Base-by-base conservation (phyloP, 345 rosid species). In the Geranium brycei region DNA sequence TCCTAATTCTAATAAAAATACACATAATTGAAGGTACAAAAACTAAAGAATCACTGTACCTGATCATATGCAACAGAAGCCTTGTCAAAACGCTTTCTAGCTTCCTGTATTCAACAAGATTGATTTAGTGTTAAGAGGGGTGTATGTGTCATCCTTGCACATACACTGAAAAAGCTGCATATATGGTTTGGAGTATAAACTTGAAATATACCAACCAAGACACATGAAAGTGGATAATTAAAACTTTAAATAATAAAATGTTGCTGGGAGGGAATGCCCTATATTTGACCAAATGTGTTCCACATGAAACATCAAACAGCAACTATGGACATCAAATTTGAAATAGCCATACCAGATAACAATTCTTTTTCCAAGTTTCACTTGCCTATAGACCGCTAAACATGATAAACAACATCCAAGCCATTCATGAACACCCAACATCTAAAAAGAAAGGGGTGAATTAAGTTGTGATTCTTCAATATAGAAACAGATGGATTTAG, bases 31-130 rank as follows among this genome's bases (percentile, higher is more conserved):
- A 35, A 4, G 5, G 41, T 35, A 35, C 5, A 4, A 35, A 35
- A 35, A 35, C 41, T 35, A 35, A 4, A 35, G 41, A 35, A 57
- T 47, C 1, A 17, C 63, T 57, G 64, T 58, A 91, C 99, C 99
- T 91, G 99, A 64, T 95, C 97, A 65, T 95, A 95, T 31, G 82
- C 73, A 71, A 95, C 84, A 70, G 91, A 80, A 68, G 96, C 91
- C 84, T 91, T 95, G 82, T 95, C 99, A 81, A 95, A 95, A 53
- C 84, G 83, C 76, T 87, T 95, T 69, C 95, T 83, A 31, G 93
- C 97, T 88, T 95, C 99, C 97, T 95, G 85, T 77, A 71, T 61
- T 57, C 76, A 78, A 66, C 61, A 66, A 62, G 23, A 71, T 71
- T 59, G 15, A 0, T 47, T 47, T 47, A 47, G 53, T 13, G 58